Evolutionary conservation across 2,329 filamentous ascomycete genomes (phyloP), one percentile per base, ranked within the genome.

Genomic region (Bertia moriformis): DNA sequence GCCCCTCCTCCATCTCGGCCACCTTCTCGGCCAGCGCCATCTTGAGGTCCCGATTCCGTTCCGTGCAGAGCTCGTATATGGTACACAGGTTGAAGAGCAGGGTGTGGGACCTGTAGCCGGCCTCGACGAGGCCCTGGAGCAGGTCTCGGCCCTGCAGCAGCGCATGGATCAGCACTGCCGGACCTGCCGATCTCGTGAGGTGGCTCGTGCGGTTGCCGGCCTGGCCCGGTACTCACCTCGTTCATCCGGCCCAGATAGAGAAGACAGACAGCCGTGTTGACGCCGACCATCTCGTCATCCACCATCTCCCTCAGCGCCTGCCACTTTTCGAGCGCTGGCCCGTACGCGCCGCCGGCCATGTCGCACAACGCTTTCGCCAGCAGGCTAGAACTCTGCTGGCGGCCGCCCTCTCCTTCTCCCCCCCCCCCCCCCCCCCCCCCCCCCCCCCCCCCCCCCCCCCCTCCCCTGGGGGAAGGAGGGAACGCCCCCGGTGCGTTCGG

Each of bases 21-120:
- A 91, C 67, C 39, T 68, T 71, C 49, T 86, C 81, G 2, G 82
- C 78, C 14, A 96, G 63, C 18, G 62, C 65, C 19, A 72, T 57
- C 65, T 96, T 96, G 48, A 82, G 58, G 12, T 69, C 69, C 38
- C 73, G 66, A 32, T 84, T 73, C 44, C 73, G 71, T 49, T 96
- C 88, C 0, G 83, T 88, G 53, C 83, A 91, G 4, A 96, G 68
- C 58, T 96, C 91, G 54, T 93, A 96, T 49, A 94, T 74, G 0
- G 89, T 96, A 10, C 79, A 77, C 12, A 98, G 59, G 54, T 96
- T 96, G 60, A 95, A 93, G 0, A 93, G 72, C 2, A 94, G 61
- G 1, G 83, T 83, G 45, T 83, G 78, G 42, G 89, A 95, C 0
- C 75, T 72, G 30, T 73, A 64, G 1, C 77, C 73, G 1, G 63